phyloP scores from a whole-genome alignment of 2,329 filamentous ascomycete genomes.

The Bertia moriformis region DNA sequence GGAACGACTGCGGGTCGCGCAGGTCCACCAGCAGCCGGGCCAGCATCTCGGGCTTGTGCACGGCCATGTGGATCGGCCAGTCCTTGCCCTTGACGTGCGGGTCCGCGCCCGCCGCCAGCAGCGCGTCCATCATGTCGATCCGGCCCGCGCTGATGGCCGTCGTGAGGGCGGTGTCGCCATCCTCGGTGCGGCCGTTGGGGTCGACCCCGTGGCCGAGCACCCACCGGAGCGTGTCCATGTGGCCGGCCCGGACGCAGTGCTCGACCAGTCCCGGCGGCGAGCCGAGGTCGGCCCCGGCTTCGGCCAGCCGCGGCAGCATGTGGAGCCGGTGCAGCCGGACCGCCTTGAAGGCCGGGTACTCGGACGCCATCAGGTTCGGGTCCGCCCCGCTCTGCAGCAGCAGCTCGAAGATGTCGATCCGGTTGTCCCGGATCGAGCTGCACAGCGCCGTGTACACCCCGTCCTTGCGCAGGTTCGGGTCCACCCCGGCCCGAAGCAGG shows the following conservation, averaged over 20 bases:
- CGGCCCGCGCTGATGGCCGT: constrained; percentile 31
- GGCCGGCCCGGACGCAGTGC: constrained; percentile 28
- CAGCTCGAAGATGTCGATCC: constrained; percentile 27
- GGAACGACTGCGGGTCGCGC: constrained; percentile 24
- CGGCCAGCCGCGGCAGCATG: constrained; percentile 27
- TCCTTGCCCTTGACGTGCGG: constrained; percentile 31
- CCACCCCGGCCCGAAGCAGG: constrained; percentile 25
- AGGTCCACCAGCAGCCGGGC: constrained; percentile 25
- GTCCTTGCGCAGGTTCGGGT: constrained; percentile 29
- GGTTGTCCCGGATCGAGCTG: constrained; percentile 34
- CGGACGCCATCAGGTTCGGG: constrained; percentile 30
- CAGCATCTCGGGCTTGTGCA: constrained; percentile 27
- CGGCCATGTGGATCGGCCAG: constrained; percentile 36
- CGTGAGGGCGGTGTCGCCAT: constrained; percentile 30
- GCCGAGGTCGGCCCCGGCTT: constrained; percentile 29
- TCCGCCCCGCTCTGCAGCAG: constrained; percentile 28
- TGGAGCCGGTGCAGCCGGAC: constrained; percentile 33
- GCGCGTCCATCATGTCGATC: constrained; percentile 26
- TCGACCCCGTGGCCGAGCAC: constrained; percentile 28
- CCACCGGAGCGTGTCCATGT: constrained; percentile 28
- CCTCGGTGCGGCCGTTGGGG: constrained; percentile 26
- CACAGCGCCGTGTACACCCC: constrained; percentile 36
- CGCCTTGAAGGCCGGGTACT: constrained; percentile 36
- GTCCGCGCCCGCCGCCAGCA: constrained; percentile 30
- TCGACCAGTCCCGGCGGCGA: constrained; percentile 34